These are phyloP conservation scores for Epichloe elymi DNA, from an alignment of 2,329 filamentous ascomycete genomes.

Conservation along the genomic window DNA sequence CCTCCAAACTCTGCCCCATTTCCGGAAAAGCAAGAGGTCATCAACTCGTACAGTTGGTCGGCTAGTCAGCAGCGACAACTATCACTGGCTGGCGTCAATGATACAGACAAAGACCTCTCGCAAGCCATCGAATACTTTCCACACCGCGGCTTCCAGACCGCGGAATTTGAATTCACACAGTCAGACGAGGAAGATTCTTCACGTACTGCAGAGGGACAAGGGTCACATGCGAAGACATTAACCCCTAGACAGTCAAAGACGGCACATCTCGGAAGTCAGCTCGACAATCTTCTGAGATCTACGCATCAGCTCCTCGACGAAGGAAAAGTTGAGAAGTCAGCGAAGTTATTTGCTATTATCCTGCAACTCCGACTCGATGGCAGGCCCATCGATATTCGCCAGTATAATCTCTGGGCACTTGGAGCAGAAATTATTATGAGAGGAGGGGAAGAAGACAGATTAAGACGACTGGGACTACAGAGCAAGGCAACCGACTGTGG, in stretches of 20 bases:
- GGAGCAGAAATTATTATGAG: slow-evolving; percentile 75
- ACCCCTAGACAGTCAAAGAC: slow-evolving; percentile 7
- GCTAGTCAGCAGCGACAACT: slow-evolving; percentile 40
- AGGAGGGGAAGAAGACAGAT: slow-evolving; percentile 26
- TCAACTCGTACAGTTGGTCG: slow-evolving; percentile 43
- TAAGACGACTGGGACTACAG: neutral
- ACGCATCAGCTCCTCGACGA: slow-evolving; percentile 60
- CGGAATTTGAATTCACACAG: neutral
- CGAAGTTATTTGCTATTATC: slow-evolving; percentile 62
- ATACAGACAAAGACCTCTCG: slow-evolving; percentile 31
- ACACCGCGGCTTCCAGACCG: slow-evolving; percentile 25
- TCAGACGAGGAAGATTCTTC: slow-evolving; percentile 34
- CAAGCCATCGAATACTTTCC: slow-evolving; percentile 33
- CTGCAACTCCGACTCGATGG: slow-evolving; percentile 36
- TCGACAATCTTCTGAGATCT: slow-evolving; percentile 54
- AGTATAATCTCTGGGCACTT: slow-evolving; percentile 63
- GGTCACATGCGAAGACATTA: neutral
- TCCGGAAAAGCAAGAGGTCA: slow-evolving; percentile 19
- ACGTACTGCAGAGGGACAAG: neutral
- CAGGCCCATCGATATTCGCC: slow-evolving; percentile 51
- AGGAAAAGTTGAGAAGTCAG: slow-evolving; percentile 58
- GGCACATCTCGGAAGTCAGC: slow-evolving; percentile 29
- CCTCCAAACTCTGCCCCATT: slow-evolving; percentile 10
- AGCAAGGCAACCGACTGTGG: neutral
- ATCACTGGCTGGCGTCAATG: slow-evolving; percentile 36